Base-by-base conservation (phyloP, 305 asterid genomes). In the Solanum hybrid region DNA sequence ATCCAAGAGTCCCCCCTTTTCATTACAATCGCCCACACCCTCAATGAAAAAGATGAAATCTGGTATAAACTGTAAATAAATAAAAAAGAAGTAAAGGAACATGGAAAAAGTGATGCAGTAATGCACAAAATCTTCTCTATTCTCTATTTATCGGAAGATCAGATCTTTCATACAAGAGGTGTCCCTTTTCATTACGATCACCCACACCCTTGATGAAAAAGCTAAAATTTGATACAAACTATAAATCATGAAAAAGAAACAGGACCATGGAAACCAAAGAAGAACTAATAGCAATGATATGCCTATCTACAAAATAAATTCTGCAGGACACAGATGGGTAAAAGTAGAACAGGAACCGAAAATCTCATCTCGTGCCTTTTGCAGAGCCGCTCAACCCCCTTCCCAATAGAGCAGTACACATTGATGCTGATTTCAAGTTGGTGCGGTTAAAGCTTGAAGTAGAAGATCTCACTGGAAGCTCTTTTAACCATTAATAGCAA, bases 391-490 rank as follows among this genome's bases (percentile, higher is more conserved):
- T 86, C 79, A 77, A 75, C 73, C 45, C 79, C 73, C 81, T 77
- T 33, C 75, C 83, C 82, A 24, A 33, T 86, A 73, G 27, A 86
- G 57, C 8, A 2, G 6, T 84, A 45, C 1, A 45, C 39, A 17
- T 84, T 45, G 31, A 84, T 29, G 88, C 39, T 29, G 29, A 84
- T 84, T 31, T 17, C 75, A 84, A 84, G 88, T 84, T 84, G 75
- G 84, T 88, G 91, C 88, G 76, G 85, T 83, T 89, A 76, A 39
- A 22, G 29, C 68, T 89, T 88, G 51, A 72, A 81, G 89, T 88
- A 65, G 83, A 90, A 32, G 79, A n/a, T 90, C 89, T 77, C 34
- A 20, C 87, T 12, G 33, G 86, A 77, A 90, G 88, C 88, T 84
- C 39, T 17, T 88, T 87, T 38, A 81, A 89, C 84, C 86, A 29